These are phyloP conservation scores for Malassezia obtusa DNA, from an alignment of 1,284 basidiomycete species.

Conservation along the genomic window DNA sequence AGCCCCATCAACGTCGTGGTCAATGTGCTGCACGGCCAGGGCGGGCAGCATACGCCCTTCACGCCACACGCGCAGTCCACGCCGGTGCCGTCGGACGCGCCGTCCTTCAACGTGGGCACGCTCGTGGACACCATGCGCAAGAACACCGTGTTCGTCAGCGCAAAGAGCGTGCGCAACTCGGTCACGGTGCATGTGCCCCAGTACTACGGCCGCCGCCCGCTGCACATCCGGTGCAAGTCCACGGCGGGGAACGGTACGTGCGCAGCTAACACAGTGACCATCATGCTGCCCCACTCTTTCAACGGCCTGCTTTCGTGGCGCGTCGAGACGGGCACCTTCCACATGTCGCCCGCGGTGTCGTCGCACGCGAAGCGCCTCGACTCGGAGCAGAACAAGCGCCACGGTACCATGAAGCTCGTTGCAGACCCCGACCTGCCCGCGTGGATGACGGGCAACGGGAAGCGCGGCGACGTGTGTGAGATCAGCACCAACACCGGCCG, in stretches of 20 bases:
- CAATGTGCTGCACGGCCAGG: conserved; percentile 18
- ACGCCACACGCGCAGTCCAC: neutral
- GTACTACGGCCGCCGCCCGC: conserved; percentile 24
- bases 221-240: conserved; percentile 26
- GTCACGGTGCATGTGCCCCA: conserved; percentile 8
- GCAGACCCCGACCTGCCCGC: conserved; percentile 12
- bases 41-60: neutral
- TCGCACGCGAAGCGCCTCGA: conserved; percentile 23
- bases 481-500: conserved; percentile 20
- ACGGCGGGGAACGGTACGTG: conserved; percentile 20
- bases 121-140: neutral
- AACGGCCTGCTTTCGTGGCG: conserved; percentile 32
- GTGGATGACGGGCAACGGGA: conserved; percentile 22
- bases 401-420: conserved; percentile 25
- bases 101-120: neutral
- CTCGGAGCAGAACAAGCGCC: conserved; percentile 22
- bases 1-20: conserved; percentile 28
- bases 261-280: conserved; percentile 14
- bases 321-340: conserved; percentile 27
- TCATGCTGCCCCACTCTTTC: conserved; percentile 28
- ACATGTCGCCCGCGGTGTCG: conserved; percentile 22
- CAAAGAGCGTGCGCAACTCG: conserved; percentile 8
- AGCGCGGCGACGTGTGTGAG: conserved; percentile 26
- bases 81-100: neutral
- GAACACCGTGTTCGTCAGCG: conserved; percentile 12